phyloP scores from a whole-genome alignment of 164 flowering plant genomes.

The Stephania cephalantha region DNA sequence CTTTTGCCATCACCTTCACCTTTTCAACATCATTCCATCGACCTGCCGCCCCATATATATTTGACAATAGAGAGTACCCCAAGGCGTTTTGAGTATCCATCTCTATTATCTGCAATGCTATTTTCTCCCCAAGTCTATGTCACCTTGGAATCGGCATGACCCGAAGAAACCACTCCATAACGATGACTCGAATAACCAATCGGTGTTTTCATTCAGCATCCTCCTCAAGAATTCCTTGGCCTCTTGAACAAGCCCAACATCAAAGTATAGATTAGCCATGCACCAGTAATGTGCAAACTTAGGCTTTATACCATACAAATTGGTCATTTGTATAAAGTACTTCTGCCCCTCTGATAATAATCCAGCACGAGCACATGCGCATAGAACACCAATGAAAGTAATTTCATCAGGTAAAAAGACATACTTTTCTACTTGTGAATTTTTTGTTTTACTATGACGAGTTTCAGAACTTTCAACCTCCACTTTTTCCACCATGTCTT shows the following conservation, averaged over 20 bases:
- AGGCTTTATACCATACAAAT: slow-evolving; percentile 40
- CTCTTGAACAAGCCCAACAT: slow-evolving; percentile 40
- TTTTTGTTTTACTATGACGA: neutral
- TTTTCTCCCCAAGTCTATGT: slow-evolving; percentile 37
- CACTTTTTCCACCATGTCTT: slow-evolving; percentile 27
- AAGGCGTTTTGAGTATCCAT: slow-evolving; percentile 43
- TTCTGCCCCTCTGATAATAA: slow-evolving; percentile 37
- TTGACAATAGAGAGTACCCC: slow-evolving; percentile 42
- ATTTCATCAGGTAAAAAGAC: slow-evolving; percentile 50
- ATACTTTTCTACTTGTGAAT: neutral
- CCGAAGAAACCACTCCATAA: slow-evolving; percentile 50
- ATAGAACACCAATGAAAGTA: slow-evolving; percentile 54
- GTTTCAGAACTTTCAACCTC: slow-evolving; percentile 7
- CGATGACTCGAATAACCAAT: slow-evolving; percentile 30
- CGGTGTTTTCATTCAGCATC: slow-evolving; percentile 28
- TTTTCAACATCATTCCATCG: slow-evolving; percentile 55
- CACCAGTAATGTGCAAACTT: slow-evolving; percentile 82
- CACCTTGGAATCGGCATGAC: slow-evolving; percentile 46
- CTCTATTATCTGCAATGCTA: slow-evolving; percentile 48
- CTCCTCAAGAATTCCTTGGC: slow-evolving; percentile 42
- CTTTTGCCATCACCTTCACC: slow-evolving; percentile 39
- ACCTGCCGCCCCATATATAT: slow-evolving; percentile 57
- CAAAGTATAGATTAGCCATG: slow-evolving; percentile 62
- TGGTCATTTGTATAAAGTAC: slow-evolving; percentile 45
- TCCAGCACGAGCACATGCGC: slow-evolving; percentile 64